Conservation (phyloP, 768 basidiomycete genomes). For the Chalciporus chontae region DNA sequence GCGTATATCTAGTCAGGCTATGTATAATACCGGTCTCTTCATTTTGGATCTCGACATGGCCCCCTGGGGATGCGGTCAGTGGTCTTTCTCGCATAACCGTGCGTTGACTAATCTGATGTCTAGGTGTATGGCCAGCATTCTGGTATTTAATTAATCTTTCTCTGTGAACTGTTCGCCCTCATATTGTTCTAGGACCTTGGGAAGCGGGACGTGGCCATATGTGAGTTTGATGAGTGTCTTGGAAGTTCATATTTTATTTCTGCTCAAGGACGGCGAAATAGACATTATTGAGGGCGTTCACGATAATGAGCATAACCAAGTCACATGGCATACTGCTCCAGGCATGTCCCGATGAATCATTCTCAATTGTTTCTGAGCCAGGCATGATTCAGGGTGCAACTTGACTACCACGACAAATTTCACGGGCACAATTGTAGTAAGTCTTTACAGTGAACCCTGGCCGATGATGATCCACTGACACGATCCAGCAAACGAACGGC, state of each 20-base stretch:
- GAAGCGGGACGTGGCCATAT: slow-evolving; percentile 57
- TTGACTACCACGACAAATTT: slow-evolving; percentile 53
- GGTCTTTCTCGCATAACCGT: not conserved
- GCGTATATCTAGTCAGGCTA: slow-evolving; percentile 62
- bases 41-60: slow-evolving; percentile 80
- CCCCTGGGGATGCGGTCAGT: slow-evolving; percentile 81
- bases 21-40: slow-evolving; percentile 77
- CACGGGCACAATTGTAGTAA: slow-evolving; percentile 61
- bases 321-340: slow-evolving; percentile 73
- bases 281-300: slow-evolving; percentile 86
- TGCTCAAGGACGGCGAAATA: slow-evolving; percentile 65
- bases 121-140: slow-evolving; percentile 82
- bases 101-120: slow-evolving; percentile 2
- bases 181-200: slow-evolving; percentile 31
- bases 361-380: not conserved
- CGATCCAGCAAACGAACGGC: slow-evolving; percentile 42
- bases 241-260: slow-evolving; percentile 5
- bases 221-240: slow-evolving; percentile 37
- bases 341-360: slow-evolving; percentile 34
- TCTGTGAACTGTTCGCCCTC: not conserved
- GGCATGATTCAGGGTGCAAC: slow-evolving; percentile 45
- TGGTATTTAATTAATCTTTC: slow-evolving; percentile 42
- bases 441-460: slow-evolving; percentile 21
- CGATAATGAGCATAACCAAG: slow-evolving; percentile 80
- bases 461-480: slow-evolving; percentile 1